Evolutionary conservation across 306 rosid species (phyloP), one percentile per base, ranked within the genome.

Genomic region (Quercus variabilis): DNA sequence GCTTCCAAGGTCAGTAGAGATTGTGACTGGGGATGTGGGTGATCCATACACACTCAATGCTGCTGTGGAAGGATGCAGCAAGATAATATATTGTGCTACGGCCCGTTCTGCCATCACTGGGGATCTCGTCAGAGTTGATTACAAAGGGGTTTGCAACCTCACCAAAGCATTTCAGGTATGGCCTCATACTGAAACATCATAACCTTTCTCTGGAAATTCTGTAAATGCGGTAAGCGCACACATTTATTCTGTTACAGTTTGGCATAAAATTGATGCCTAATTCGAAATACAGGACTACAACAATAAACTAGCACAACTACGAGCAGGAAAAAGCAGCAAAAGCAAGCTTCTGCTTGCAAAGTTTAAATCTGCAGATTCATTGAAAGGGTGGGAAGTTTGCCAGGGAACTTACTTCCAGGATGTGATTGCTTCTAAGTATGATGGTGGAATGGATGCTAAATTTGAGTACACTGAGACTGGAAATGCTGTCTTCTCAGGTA

Each of bases 291-390:
- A 94, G 99, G 99, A 95, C 81, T 92, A 87, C 82, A 95, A 92
- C 82, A 95, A 95, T 80, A 75, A 91, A 87, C 82, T 95, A 74
- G 99, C 98, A 0, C 99, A 95, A 73, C 73, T 92, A 56, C 88
- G 99, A 69, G 99, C 99, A 38, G 99, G 98, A 15, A 95, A 89
- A 83, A 95, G 99, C 87, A 95, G 98, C 78, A 92, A 95, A 85
- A 92, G 97, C 86, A 95, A 95, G 89, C 91, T 95, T 83, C 56
- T 83, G 33, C 84, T 95, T 63, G 83, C 90, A 57, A 95, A 95
- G 87, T 92, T 95, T 86, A 95, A 90, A 79, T 77, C 93, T 72
- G 75, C 62, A 12, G 91, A 90, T 74, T 90, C 98, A 2, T 75
- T 95, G 20, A n/a, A 83, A 55, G 97, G 99, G 73, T 95, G 99